phyloP scores from a whole-genome alignment of 2,329 filamentous ascomycete species.

The Diaporthe citriasiana region DNA sequence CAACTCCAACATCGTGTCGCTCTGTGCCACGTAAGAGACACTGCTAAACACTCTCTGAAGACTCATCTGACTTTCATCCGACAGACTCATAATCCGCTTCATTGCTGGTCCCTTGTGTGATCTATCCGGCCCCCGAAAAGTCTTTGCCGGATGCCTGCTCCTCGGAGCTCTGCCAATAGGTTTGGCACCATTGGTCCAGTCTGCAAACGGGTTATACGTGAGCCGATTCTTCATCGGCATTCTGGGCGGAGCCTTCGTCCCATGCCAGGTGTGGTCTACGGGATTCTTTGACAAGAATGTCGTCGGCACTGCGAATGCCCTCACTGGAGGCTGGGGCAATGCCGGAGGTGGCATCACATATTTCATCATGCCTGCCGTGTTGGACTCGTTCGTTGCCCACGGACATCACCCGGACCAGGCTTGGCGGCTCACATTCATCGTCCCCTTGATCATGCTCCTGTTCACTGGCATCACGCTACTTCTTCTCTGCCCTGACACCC shows the following conservation, averaged over 20 bases:
- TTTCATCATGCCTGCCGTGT: constrained; percentile 93
- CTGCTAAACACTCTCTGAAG: neutral
- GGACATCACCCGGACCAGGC: constrained; percentile 76
- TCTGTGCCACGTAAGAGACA: constrained; percentile 73
- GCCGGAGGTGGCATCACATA: constrained; percentile 92
- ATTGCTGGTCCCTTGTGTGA: constrained; percentile 89
- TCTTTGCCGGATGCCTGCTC: constrained; percentile 84
- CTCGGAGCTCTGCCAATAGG: constrained; percentile 85
- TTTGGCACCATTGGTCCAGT: constrained; percentile 82
- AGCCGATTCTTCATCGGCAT: constrained; percentile 87
- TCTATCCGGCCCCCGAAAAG: constrained; percentile 82
- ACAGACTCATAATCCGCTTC: constrained; percentile 79
- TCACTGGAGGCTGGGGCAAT: constrained; percentile 89
- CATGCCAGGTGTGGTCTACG: constrained; percentile 93
- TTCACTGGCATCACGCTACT: constrained; percentile 77
- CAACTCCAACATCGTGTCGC: constrained; percentile 91
- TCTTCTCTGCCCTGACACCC: constrained; percentile 83
- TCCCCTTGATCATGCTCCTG: constrained; percentile 84
- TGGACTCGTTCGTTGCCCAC: constrained; percentile 77
- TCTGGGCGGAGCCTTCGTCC: constrained; percentile 83
- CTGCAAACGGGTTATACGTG: constrained; percentile 75
- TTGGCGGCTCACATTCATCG: constrained; percentile 88
- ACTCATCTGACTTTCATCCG: constrained; percentile 1
- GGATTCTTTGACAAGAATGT: constrained; percentile 95
- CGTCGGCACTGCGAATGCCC: constrained; percentile 88